Evolutionary conservation across 2,329 filamentous ascomycete genomes (phyloP).

Genomic region (Fusarium albosuccineum): DNA sequence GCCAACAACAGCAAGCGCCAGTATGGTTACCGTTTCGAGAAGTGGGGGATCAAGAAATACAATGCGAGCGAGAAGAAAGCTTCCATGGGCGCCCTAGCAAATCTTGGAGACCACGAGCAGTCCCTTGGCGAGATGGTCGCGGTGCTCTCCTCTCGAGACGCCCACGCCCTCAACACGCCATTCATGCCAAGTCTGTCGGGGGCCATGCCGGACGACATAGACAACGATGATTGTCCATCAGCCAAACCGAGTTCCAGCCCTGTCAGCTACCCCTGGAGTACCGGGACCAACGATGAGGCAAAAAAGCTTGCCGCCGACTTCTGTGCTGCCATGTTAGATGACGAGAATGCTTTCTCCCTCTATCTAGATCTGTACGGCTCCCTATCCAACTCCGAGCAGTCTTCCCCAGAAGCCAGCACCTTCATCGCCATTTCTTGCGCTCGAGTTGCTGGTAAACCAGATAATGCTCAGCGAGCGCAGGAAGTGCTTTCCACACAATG

Average conservation of each 20-base stretch:
- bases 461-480: constrained; percentile 30
- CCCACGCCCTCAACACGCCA: constrained; percentile 5
- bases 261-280: constrained; percentile 34
- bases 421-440: constrained; percentile 37
- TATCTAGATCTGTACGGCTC: constrained; percentile 31
- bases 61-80: constrained; percentile 34
- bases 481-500: constrained; percentile 27
- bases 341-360: constrained; percentile 41
- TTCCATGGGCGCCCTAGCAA: constrained; percentile 1
- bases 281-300: constrained; percentile 26
- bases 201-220: constrained; percentile 15
- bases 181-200: not conserved
- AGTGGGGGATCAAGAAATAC: constrained; percentile 48
- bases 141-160: constrained; percentile 7
- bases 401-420: constrained; percentile 13
- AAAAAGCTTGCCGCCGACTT: constrained; percentile 46
- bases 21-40: constrained; percentile 48
- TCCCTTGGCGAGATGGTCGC: constrained; percentile 9
- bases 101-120: constrained; percentile 16
- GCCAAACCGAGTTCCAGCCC: not conserved
- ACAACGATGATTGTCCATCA: constrained; percentile 5
- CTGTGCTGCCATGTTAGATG: constrained; percentile 42
- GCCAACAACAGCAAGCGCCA: constrained; percentile 46
- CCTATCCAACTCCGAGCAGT: constrained; percentile 4
- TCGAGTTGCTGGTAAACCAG: constrained; percentile 36